These are phyloP conservation scores for Eremochloa ophiuroides DNA, from an alignment of 176 grass and related monocot genomes.

Conservation along the genomic window DNA sequence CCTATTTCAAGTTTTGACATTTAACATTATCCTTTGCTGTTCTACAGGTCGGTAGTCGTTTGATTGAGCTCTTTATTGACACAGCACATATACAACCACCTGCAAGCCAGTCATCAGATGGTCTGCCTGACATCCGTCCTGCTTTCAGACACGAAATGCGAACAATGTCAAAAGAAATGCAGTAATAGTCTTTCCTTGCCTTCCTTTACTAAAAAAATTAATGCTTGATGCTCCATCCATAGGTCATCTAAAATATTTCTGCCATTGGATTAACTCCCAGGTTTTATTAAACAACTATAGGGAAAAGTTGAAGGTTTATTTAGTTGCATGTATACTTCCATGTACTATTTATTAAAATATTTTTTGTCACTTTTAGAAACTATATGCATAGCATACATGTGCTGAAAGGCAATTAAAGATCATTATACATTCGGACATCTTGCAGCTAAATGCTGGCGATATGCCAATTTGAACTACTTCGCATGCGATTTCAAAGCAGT, in stretches of 20 bases:
- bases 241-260: not conserved
- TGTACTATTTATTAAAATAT: not conserved
- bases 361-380: not conserved
- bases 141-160: constrained; percentile 77
- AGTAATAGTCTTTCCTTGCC: constrained; percentile 44
- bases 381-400: not conserved
- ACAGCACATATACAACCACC: constrained; percentile 94
- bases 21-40: constrained; percentile 18
- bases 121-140: constrained; percentile 86
- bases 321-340: not conserved
- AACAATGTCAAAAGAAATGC: constrained; percentile 47
- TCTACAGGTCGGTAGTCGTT: constrained; percentile 88
- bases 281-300: not conserved
- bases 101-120: constrained; percentile 65
- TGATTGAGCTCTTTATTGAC: constrained; percentile 87
- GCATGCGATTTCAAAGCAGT: not conserved
- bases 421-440: not conserved
- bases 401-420: not conserved
- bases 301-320: not conserved
- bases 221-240: not conserved
- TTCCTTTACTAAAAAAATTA: not conserved
- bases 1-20: not conserved
- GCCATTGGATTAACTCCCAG: not conserved
- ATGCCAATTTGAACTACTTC: not conserved
- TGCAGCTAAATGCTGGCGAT: not conserved